A percentile compares a stretch with the other conserved stretches of the same genome.
Evolutionary conservation across 352 stramenopile species (phyloP).

Genomic region (Phytophthora nicotianae): DNA sequence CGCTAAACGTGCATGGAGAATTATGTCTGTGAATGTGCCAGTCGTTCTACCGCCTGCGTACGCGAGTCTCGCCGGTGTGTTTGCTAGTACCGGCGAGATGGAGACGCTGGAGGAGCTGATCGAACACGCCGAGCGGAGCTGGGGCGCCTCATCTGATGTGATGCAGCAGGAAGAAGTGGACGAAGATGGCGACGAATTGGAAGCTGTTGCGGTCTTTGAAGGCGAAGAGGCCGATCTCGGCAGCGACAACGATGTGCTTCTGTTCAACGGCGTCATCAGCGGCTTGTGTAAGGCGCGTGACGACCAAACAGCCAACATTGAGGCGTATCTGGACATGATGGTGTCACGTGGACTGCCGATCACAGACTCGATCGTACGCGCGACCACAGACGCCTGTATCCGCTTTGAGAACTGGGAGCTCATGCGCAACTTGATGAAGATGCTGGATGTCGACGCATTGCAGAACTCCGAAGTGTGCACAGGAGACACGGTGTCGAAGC

Average conservation of each 20-base stretch:
- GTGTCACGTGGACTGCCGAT: conserved; percentile 49
- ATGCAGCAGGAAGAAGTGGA: conserved; percentile 36
- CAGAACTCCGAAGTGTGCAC: conserved; percentile 65
- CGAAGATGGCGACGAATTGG: conserved; percentile 36
- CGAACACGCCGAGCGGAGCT: conserved; percentile 53
- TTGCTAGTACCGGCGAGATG: conserved; percentile 77
- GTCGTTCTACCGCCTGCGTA: conserved; percentile 75
- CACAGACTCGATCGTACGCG: conserved; percentile 79
- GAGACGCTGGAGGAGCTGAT: conserved; percentile 71
- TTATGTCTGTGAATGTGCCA: conserved; percentile 72
- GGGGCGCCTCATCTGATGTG: conserved; percentile 30
- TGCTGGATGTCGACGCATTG: conserved; percentile 54
- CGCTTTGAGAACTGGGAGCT: conserved; percentile 66
- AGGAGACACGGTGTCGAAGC: conserved; percentile 80
- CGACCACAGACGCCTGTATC: conserved; percentile 73
- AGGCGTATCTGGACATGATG: conserved; percentile 66
- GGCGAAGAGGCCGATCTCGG: conserved; percentile 33
- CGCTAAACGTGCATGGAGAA: conserved; percentile 74
- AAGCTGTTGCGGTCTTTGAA: conserved; percentile 30
- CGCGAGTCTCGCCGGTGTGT: conserved; percentile 81
- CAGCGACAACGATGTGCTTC: conserved; percentile 44
- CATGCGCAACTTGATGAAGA: conserved; percentile 51
- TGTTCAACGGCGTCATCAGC: conserved; percentile 84
- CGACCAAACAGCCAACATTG: conserved; percentile 73
- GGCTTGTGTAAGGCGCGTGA: conserved; percentile 76